Evolutionary conservation across 345 rosid genomes (phyloP), one percentile per base, ranked within the genome.

Genomic region (Passiflora organensis): DNA sequence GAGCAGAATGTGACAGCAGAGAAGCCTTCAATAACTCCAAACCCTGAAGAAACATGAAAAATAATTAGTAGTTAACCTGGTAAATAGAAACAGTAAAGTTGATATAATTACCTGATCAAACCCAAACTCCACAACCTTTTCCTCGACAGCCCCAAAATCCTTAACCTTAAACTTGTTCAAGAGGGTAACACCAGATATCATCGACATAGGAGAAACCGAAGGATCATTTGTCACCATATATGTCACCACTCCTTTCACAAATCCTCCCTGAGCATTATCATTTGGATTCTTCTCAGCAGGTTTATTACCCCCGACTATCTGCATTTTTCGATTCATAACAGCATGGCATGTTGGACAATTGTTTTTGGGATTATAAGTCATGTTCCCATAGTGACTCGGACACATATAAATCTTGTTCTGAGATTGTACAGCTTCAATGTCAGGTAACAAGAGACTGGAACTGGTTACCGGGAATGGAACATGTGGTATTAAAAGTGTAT

Each of bases 181-280:
- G 11, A 65, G 8, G 43, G 32, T 1, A 38, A 69, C 38, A 28
- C 57, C 53, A 42, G 74, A 24, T 13, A 55, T 50, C 24, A 44
- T 53, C 1, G 66, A 64, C 62, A 46, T 12, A 15, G 53, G 44
- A 5, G 34, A 36, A 18, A 43, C 64, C 0, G 18, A 25, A 19
- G 63, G n/a, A 48, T 69, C 64, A 63, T 63, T 56, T 1, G 18
- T 58, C 38, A 69, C 65, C 56, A 53, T 58, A 13, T 60, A 60
- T 1, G 48, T 23, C 9, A 60, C 61, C 41, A 28, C 12, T 0
- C 38, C 57, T 14, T 68, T 62, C 54, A 38, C 58, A 38, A 23
- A 36, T 34, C 67, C 55, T 32, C 28, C 22, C n/a, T 10, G 1
- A 10, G 6, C 13, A 1, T 1, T 19, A 4, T 0, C 12, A 18